phyloP scores from a whole-genome alignment of 2,329 filamentous ascomycete genomes.

The Metarhizium sp. region DNA sequence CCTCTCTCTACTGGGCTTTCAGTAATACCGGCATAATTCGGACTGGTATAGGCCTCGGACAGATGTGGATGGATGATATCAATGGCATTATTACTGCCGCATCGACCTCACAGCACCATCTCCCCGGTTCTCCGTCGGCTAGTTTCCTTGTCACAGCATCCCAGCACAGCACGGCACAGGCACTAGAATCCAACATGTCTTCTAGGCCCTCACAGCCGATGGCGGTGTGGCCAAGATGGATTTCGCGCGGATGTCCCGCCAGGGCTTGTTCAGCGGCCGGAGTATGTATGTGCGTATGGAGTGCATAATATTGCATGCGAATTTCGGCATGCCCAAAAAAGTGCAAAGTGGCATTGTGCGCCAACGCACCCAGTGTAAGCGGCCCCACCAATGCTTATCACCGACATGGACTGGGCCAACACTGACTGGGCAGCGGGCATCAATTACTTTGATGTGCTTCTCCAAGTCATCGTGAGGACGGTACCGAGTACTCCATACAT shows the following conservation, averaged over 20 bases:
- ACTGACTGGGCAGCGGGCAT: too few relatives aligned
- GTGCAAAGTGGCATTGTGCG: not conserved
- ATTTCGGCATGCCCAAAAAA: not conserved
- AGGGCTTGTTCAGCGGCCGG: not conserved
- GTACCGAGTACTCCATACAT: too few relatives aligned
- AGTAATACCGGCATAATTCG: too few relatives aligned
- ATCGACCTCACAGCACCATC: too few relatives aligned
- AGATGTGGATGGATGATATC: not conserved
- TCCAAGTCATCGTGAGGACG: too few relatives aligned
- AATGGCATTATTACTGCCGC: too few relatives aligned
- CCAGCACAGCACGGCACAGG: not conserved
- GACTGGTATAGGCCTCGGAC: not conserved
- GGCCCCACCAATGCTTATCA: not conserved
- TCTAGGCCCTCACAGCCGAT: not conserved
- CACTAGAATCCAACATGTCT: not conserved
- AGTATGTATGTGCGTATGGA: too few relatives aligned
- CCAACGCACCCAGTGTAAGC: not conserved
- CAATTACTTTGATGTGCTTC: too few relatives aligned
- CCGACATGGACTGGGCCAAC: not conserved
- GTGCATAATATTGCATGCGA: too few relatives aligned
- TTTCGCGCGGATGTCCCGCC: not conserved
- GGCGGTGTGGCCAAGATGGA: not conserved
- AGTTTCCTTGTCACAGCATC: not conserved
- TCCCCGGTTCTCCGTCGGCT: not conserved
- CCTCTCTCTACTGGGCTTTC: too few relatives aligned